phyloP scores from a whole-genome alignment of 805 yeast species.

The Yamadazyma kitorensis region DNA sequence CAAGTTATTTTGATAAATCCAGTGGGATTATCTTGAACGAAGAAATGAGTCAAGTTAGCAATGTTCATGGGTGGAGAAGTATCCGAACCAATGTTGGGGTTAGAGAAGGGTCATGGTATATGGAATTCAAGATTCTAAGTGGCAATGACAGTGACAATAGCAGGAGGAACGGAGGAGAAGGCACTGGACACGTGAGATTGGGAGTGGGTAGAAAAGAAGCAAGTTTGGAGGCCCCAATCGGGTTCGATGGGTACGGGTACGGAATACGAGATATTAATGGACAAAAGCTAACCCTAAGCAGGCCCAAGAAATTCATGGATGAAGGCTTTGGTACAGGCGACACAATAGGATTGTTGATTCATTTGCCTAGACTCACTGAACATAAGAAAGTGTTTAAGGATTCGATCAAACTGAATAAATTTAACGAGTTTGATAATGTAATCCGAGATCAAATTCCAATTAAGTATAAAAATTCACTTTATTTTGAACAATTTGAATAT shows the following conservation, averaged over 20 bases:
- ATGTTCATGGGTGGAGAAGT: slow-evolving; percentile 75
- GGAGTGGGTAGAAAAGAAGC: slow-evolving; percentile 88
- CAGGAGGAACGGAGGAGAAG: background rate
- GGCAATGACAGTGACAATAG: slow-evolving; percentile 26
- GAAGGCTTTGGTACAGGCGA: slow-evolving; percentile 70
- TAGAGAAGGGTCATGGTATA: slow-evolving; percentile 75
- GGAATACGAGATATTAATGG: slow-evolving; percentile 81
- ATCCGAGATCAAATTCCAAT: slow-evolving; percentile 86
- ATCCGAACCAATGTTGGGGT: slow-evolving; percentile 72
- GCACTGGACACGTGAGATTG: slow-evolving; percentile 61
- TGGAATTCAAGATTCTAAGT: slow-evolving; percentile 64
- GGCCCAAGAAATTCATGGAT: slow-evolving; percentile 54
- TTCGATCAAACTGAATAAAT: slow-evolving; percentile 19
- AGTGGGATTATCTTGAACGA: slow-evolving; percentile 44
- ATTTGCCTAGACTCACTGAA: slow-evolving; percentile 53
- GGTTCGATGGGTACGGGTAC: slow-evolving; percentile 91
- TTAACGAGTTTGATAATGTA: slow-evolving; percentile 40
- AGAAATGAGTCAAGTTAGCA: slow-evolving; percentile 43
- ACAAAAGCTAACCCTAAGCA: slow-evolving; percentile 70
- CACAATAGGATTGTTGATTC: slow-evolving; percentile 72
- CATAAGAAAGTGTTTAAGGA: slow-evolving; percentile 43
- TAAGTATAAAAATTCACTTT: slow-evolving; percentile 69
- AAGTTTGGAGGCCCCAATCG: slow-evolving; percentile 90
- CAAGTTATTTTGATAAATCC: slow-evolving; percentile 69
- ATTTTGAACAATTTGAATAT: slow-evolving; percentile 84